Conservation (phyloP, 2,329 filamentous ascomycete species). For the Fusarium sp. region DNA sequence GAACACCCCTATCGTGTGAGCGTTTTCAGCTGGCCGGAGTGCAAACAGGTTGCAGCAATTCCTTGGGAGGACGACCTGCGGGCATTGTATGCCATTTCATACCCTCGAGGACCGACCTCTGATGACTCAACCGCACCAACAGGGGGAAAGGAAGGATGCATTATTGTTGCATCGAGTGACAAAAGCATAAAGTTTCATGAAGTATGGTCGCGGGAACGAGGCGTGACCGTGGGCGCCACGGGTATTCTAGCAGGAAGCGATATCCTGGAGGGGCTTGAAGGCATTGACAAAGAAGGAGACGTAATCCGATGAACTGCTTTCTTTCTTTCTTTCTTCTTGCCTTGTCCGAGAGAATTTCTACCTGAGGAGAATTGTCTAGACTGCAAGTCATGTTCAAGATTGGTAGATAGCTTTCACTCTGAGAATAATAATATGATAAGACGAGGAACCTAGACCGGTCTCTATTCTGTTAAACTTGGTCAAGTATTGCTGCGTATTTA, state of each 20-base stretch:
- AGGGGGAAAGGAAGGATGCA: conserved; percentile 62
- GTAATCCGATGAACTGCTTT: conserved; percentile 68
- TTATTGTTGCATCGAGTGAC: conserved; percentile 92
- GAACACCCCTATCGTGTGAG: conserved; percentile 90
- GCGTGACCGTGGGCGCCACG: conserved; percentile 59
- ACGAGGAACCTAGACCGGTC: neutral
- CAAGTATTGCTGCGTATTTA: conserved; percentile 6
- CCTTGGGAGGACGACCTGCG: conserved; percentile 83
- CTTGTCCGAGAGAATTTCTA: neutral
- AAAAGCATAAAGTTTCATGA: conserved; percentile 95
- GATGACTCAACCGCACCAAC: conserved; percentile 36
- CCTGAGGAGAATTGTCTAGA: conserved; percentile 15
- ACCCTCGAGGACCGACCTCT: conserved; percentile 64
- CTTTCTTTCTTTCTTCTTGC: neutral
- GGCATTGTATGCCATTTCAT: conserved; percentile 88
- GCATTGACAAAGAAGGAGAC: conserved; percentile 78
- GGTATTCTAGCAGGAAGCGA: conserved; percentile 82
- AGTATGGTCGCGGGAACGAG: conserved; percentile 78
- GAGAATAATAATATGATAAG: conserved; percentile 20
- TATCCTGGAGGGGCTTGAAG: conserved; percentile 84
- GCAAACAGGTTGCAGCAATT: conserved; percentile 83
- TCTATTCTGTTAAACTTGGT: neutral
- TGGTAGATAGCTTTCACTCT: conserved; percentile 5
- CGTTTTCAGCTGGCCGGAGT: conserved; percentile 94
- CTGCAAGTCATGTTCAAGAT: conserved; percentile 18